Evolutionary conservation across 108 stramenopile species (phyloP), one percentile per base, ranked within the genome.

Genomic region (Stephanodiscus minutulus): DNA sequence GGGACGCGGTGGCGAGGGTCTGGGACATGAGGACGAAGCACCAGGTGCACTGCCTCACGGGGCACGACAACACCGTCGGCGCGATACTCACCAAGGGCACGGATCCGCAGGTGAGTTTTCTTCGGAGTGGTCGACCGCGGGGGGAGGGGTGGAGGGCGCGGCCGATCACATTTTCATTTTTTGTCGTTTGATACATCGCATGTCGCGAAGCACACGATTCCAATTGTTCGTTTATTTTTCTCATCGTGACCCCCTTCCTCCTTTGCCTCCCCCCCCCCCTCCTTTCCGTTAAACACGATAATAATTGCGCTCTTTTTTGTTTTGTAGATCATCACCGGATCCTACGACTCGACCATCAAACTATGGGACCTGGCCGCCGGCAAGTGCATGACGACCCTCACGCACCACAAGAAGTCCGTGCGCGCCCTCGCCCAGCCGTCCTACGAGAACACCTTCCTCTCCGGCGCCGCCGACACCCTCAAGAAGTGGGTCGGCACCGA

Each of bases 1-100:
- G 96, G 37, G 99, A 99, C 83, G 92, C 96, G 28, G 96, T 97
- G 43, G 96, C 96, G 7, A 79, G 99, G 13, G 98, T 99, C 4
- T 99, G 99, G 99, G 99, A 99, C 81, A 98, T 99, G 80, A 86
- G 99, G 31, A 96, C 98, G 52, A 97, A 97, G 79, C 84, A 93
- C 64, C 87, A 92, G 67, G 74, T 99, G 7, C 97, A 98, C 73
- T 82, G 86, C 39, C 86, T 99, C 72, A 78, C 82, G 6, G 99
- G 99, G 24, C 99, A 99, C 77, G 89, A 92, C 53, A 83, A 97
- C 68, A 97, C 98, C 1, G 97, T 99, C 1, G 97, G 88, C 0
- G 74, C 92, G 22, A 37, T 99, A 27, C 73, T 91, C 70, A 95
- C 96, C 35, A 95, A 98, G 49, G 70, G 93, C 10, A 91, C 92